Evolutionary conservation across 2,329 filamentous ascomycete genomes (phyloP).

Genomic region (Scedosporium dehoogii): DNA sequence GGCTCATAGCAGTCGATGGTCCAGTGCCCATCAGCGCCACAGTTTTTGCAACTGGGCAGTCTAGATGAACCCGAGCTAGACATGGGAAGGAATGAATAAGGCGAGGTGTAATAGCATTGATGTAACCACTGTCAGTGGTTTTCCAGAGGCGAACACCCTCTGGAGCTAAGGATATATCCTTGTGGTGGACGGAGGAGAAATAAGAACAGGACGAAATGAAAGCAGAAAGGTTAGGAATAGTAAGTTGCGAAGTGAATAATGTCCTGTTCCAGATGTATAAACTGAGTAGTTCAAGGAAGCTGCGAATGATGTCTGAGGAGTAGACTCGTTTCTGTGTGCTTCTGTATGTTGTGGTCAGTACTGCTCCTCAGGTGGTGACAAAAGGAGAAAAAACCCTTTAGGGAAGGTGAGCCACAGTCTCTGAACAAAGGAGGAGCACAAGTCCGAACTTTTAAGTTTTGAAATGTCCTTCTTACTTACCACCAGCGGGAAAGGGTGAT

Average conservation of each 20-base stretch:
- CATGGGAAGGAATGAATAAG: background rate
- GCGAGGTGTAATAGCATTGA: background rate
- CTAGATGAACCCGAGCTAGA: slow-evolving; percentile 9
- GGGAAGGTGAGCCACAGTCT: too few species aligned
- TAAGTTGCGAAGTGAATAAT: background rate
- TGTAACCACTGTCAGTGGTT: background rate
- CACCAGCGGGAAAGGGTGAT: too few species aligned
- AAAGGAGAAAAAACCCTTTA: too few species aligned
- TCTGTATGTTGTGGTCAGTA: too few species aligned
- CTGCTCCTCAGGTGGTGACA: too few species aligned
- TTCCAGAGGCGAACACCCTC: too few species aligned
- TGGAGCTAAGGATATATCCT: too few species aligned
- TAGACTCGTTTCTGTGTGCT: background rate
- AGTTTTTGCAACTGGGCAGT: slow-evolving; percentile 42
- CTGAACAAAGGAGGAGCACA: too few species aligned
- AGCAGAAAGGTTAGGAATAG: background rate
- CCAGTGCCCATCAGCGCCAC: slow-evolving; percentile 40
- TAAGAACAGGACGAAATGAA: background rate
- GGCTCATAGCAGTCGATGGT: slow-evolving; percentile 42
- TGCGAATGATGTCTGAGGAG: background rate
- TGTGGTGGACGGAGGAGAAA: too few species aligned
- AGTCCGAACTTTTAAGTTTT: too few species aligned
- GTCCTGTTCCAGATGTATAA: background rate
- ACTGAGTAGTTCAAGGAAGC: background rate
- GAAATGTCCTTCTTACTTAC: too few species aligned